A percentile compares a stretch with the other conserved stretches of the same genome.
These are phyloP conservation scores for Leptographium lundbergii DNA, from an alignment of 2,329 filamentous ascomycete genomes.

Conservation along the genomic window DNA sequence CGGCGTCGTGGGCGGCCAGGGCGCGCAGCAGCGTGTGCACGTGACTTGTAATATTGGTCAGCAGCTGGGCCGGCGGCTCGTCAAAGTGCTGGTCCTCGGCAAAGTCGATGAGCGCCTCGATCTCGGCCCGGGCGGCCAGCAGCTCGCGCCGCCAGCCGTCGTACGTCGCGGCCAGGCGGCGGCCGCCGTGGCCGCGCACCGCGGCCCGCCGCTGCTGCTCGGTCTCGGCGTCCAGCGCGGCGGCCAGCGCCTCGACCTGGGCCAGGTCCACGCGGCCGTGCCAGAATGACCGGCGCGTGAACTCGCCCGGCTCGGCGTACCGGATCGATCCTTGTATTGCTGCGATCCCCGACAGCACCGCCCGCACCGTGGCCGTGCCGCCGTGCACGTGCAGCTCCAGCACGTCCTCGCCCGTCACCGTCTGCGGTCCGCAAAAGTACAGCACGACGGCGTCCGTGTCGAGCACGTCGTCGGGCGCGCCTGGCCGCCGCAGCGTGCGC, in stretches of 20 bases:
- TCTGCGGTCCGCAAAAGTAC: constrained; percentile 68
- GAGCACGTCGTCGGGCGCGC: constrained; percentile 35
- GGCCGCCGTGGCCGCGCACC: constrained; percentile 59
- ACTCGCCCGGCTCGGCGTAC: constrained; percentile 90
- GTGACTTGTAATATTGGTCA: constrained; percentile 54
- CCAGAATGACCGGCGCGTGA: constrained; percentile 83
- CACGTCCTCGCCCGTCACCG: constrained; percentile 84
- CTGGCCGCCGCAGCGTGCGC: constrained; percentile 49
- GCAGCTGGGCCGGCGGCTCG: constrained; percentile 62
- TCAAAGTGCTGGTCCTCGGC: constrained; percentile 96
- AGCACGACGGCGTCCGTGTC: constrained; percentile 73
- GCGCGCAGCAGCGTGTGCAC: constrained; percentile 47
- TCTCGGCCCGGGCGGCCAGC: constrained; percentile 71
- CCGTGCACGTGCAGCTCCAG: constrained; percentile 93
- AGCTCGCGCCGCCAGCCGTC: constrained; percentile 69
- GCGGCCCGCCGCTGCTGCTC: constrained; percentile 87
- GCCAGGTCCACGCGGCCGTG: constrained; percentile 77
- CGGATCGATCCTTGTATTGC: constrained; percentile 39
- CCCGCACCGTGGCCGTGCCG: constrained; percentile 75
- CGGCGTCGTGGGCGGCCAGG: constrained; percentile 58
- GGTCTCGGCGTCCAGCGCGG: constrained; percentile 57
- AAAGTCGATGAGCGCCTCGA: constrained; percentile 95
- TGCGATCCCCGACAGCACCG: constrained; percentile 65
- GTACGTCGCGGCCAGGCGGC: constrained; percentile 60
- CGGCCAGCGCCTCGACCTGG: constrained; percentile 59